Percentiles rank a stretch among this genome's conserved stretches.
These are phyloP conservation scores for Linnemannia hyalina DNA, from an alignment of 192 early-diverging fungal species.

Conservation along the genomic window DNA sequence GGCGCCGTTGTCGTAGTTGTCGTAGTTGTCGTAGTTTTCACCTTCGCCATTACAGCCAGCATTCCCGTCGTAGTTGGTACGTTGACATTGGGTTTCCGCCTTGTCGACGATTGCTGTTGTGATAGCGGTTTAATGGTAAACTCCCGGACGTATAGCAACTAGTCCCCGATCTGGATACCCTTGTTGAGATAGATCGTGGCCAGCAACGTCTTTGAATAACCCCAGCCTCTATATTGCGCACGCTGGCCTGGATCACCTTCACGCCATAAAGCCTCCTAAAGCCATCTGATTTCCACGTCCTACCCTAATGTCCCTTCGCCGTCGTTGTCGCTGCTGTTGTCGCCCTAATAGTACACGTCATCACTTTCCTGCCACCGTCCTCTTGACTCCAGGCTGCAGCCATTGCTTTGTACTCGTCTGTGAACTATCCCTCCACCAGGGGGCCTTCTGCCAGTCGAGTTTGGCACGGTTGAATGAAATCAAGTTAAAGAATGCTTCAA, in stretches of 20 bases:
- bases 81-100: not conserved
- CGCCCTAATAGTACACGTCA: not conserved
- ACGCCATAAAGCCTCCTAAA: conserved; percentile 13
- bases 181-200: not conserved
- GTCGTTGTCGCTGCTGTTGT: not conserved
- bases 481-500: not conserved
- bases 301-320: not conserved
- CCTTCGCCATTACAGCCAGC: not conserved
- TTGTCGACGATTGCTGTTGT: not conserved
- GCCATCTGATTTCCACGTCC: conserved; percentile 9
- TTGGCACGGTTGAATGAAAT: not conserved
- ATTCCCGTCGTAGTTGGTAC: too few relatives aligned
- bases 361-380: not conserved
- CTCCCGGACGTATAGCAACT: not conserved
- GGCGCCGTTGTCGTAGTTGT: too few relatives aligned
- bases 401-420: not conserved
- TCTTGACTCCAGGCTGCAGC: not conserved
- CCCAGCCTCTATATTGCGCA: not conserved
- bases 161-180: conserved; percentile 14
- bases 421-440: not conserved
- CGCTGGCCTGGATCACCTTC: conserved; percentile 8
- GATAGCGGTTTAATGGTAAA: too few relatives aligned
- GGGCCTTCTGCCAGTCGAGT: conserved; percentile 12
- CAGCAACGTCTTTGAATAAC: not conserved
- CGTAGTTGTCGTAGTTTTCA: not conserved